These are phyloP conservation scores for Bremia lactucae DNA, from an alignment of 352 stramenopile species.

Conservation along the genomic window DNA sequence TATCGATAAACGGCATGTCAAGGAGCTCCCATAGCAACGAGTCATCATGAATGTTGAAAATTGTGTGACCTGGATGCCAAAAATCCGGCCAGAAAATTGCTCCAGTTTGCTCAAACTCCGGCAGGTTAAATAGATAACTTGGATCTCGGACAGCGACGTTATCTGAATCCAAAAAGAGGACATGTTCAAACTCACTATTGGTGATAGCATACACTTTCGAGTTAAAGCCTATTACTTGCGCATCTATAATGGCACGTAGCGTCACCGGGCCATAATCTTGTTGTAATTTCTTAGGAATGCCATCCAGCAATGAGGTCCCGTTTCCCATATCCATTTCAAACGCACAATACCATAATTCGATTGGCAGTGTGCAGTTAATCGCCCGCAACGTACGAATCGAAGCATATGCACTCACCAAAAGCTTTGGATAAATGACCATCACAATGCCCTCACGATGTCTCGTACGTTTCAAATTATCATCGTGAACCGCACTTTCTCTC, in stretches of 20 bases:
- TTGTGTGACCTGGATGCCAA: constrained; percentile 28
- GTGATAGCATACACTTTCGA: constrained; percentile 38
- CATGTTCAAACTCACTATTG: constrained; percentile 23
- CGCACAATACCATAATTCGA: constrained; percentile 48
- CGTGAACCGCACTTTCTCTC: constrained; percentile 1
- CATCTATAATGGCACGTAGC: constrained; percentile 17
- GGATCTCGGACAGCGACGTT: constrained; percentile 40
- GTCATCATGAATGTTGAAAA: constrained; percentile 44
- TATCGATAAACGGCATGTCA: constrained; percentile 22
- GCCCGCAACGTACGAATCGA: constrained; percentile 29
- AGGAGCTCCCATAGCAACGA: constrained; percentile 41
- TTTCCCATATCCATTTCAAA: constrained; percentile 24
- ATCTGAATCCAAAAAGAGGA: constrained; percentile 47
- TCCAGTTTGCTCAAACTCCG: constrained; percentile 23
- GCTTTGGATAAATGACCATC: constrained; percentile 48
- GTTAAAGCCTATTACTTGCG: constrained; percentile 27
- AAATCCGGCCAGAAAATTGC: constrained; percentile 51
- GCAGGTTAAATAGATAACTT: constrained; percentile 34
- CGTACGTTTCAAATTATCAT: background rate
- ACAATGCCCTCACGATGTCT: constrained; percentile 26
- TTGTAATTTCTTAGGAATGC: constrained; percentile 14
- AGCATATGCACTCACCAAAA: constrained; percentile 33
- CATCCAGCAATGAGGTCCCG: background rate
- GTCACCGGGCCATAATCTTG: constrained; percentile 16
- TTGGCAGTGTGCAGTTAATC: constrained; percentile 33